Conservation (phyloP, 169 alveolate genomes). For the Plasmodium reichenowi region DNA sequence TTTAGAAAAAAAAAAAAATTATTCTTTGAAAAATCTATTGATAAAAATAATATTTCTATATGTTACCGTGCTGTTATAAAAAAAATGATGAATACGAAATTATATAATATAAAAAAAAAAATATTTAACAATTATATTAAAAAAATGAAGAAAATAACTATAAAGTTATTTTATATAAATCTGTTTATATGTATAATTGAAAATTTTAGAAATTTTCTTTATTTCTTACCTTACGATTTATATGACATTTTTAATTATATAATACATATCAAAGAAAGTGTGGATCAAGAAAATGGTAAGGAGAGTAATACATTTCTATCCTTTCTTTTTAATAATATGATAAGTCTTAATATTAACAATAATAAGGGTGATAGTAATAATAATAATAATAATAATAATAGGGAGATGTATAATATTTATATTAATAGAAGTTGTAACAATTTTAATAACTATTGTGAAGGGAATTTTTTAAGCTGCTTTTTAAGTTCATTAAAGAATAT, state of each 20-base stretch:
- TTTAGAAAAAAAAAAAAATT: no score
- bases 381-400: neutral
- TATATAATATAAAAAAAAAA: slow-evolving; percentile 29
- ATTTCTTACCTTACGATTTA: slow-evolving; percentile 46
- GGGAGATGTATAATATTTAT: neutral
- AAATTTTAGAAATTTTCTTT: slow-evolving; percentile 65
- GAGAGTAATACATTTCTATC: neutral
- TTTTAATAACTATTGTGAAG: slow-evolving; percentile 44
- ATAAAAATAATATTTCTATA: neutral
- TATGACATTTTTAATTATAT: slow-evolving; percentile 61
- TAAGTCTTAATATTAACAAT: neutral
- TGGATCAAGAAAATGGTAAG: slow-evolving; percentile 14
- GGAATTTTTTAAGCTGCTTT: slow-evolving; percentile 59
- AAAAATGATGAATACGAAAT: slow-evolving; percentile 66
- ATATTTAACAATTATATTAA: slow-evolving; percentile 68
- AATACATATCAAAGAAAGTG: slow-evolving; percentile 26
- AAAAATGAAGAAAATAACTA: slow-evolving; percentile 52
- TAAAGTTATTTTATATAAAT: slow-evolving; percentile 50
- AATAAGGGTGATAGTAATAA: slow-evolving; percentile 8
- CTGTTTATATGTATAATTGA: slow-evolving; percentile 40
- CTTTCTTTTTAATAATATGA: neutral
- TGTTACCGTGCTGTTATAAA: slow-evolving; percentile 48
- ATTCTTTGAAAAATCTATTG: neutral
- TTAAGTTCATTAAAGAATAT: slow-evolving; percentile 43
- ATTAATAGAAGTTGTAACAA: no score